Evolutionary conservation across 31 red algal species (phyloP), one percentile per base, ranked within the genome.

Genomic region (Endocladia muricata): DNA sequence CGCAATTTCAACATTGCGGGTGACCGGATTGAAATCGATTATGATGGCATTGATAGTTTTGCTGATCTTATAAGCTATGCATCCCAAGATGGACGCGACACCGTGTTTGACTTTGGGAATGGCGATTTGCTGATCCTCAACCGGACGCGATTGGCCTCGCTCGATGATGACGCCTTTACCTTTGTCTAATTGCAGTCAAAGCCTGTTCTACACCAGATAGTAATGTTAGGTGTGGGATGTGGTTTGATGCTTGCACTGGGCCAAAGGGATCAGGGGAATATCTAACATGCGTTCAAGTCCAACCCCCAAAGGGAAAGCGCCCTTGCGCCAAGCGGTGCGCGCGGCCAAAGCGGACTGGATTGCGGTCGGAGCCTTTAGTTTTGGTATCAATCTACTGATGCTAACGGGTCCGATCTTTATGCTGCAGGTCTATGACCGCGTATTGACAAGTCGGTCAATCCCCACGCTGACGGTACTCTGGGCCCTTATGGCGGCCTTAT

Each of bases 341-440:
- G n/a, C n/a, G n/a, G 26, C 28, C 15, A n/a, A 30, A 9, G 59
- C 15, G 9, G 59, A 11, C 8, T 63, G 13, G 8, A 25, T 63
- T 11, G 17, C 26, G n/a, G 59, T 63, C 23, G 59, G n/a, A 9
- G 8, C 28, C 15, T 63, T 63, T 25, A 63, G 59, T 63, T 9
- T 30, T n/a, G n/a, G 13, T n/a, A 30, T 63, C 59, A 63, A 63
- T 63, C 59, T 63, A n/a, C 23, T 63, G 59, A 63, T 63, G 59
- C 59, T 63, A 25, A 26, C 23, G n/a, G 23, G 59, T n/a, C 59
- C 59, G 26, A 11, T 63, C 9, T 63, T n/a, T 30, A 63, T 63
- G 59, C 26, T 63, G 26, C 59, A 63, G 59, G 59, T 63, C 23
- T 63, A 63, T 30, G 59, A 63, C 59, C 59, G 59, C 8, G 59